Percentiles rank a stretch among this genome's conserved stretches.
Conservation (phyloP, 2,329 filamentous ascomycete genomes). For the Epichloe amarillans region DNA sequence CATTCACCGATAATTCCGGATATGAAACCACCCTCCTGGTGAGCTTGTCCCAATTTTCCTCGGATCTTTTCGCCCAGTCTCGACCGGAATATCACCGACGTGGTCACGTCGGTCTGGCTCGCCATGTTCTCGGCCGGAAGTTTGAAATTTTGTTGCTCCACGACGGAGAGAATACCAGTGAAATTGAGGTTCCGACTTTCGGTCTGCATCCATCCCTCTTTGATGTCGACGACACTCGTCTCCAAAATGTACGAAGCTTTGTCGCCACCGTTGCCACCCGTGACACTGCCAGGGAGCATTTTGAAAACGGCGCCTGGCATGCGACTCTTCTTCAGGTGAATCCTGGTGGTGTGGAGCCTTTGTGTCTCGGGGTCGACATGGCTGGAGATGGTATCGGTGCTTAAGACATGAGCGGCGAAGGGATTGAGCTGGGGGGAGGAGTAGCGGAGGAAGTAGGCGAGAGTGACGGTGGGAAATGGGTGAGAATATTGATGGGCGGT, state of each 20-base stretch:
- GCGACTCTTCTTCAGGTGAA: constrained; percentile 72
- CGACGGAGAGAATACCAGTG: constrained; percentile 64
- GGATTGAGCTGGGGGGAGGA: constrained; percentile 59
- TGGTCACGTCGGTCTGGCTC: constrained; percentile 51
- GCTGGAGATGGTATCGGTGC: constrained; percentile 69
- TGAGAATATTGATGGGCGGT: constrained; percentile 64
- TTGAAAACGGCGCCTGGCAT: constrained; percentile 64
- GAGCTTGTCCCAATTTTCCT: constrained; percentile 35
- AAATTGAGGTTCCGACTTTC: constrained; percentile 74
- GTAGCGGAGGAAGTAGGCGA: constrained; percentile 83
- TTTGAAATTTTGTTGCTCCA: constrained; percentile 61
- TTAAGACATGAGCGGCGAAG: constrained; percentile 69
- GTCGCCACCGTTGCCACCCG: constrained; percentile 49
- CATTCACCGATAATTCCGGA: constrained; percentile 41
- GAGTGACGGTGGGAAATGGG: constrained; percentile 71
- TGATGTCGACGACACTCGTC: constrained; percentile 64
- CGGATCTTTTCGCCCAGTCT: constrained; percentile 56
- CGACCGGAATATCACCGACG: constrained; percentile 61
- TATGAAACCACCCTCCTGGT: constrained; percentile 33
- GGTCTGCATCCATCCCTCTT: constrained; percentile 70
- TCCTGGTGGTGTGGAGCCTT: constrained; percentile 61
- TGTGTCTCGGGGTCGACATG: constrained; percentile 61
- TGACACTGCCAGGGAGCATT: constrained; percentile 56
- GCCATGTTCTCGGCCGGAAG: constrained; percentile 18
- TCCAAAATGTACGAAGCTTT: constrained; percentile 73